Percentiles rank a stretch among this genome's conserved stretches.
Conservation (phyloP, 2,329 filamentous ascomycete species). For the Myriangium duriaei region DNA sequence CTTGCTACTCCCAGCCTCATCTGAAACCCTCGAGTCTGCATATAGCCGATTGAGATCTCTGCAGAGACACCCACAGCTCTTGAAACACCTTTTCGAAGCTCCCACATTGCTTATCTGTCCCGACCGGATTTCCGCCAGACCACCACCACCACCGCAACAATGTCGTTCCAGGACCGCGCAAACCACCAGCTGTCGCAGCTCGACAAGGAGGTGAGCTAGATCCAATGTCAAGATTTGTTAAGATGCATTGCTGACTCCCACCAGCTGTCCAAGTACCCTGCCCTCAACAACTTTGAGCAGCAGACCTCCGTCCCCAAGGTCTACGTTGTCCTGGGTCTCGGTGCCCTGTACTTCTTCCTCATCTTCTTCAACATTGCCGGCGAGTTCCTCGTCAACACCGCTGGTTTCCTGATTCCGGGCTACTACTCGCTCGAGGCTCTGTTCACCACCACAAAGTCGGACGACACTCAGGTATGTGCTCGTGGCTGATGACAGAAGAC, state of each 20-base stretch:
- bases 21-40: too few species aligned
- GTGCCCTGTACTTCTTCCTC: slow-evolving; percentile 74
- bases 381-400: slow-evolving; percentile 76
- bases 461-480: slow-evolving; percentile 65
- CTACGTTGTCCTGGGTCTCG: slow-evolving; percentile 66
- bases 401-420: slow-evolving; percentile 68
- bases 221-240: too few species aligned
- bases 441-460: slow-evolving; percentile 56
- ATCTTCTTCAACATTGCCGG: slow-evolving; percentile 88
- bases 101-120: slow-evolving; percentile 6
- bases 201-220: slow-evolving; percentile 65
- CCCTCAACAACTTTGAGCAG: slow-evolving; percentile 76
- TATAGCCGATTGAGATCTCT: too few species aligned
- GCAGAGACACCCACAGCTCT: too few species aligned
- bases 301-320: slow-evolving; percentile 73
- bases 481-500: slow-evolving; percentile 13
- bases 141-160: slow-evolving; percentile 27
- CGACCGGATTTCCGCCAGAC: neutral
- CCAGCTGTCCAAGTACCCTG: slow-evolving; percentile 75
- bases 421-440: slow-evolving; percentile 76
- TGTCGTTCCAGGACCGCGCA: slow-evolving; percentile 66
- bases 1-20: too few species aligned
- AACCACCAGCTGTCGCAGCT: slow-evolving; percentile 66
- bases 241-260: too few species aligned
- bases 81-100: neutral